Conservation (phyloP, 228 moss, liverwort and hornwort species). For the Sphagnum fallax region DNA sequence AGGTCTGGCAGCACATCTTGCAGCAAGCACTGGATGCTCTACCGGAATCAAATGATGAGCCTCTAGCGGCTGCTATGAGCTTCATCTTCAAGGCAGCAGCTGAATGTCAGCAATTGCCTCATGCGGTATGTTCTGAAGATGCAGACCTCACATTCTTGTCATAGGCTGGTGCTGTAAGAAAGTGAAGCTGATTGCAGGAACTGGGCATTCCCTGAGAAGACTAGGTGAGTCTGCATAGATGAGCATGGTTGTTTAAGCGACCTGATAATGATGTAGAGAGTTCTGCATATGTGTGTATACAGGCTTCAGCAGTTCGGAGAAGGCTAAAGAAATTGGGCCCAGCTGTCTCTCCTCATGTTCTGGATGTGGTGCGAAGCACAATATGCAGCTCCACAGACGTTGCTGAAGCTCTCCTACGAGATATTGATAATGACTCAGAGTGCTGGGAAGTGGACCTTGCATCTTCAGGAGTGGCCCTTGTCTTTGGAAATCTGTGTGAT, state of each 20-base stretch:
- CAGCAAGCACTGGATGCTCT: slow-evolving; percentile 76
- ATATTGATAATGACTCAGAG: slow-evolving; percentile 86
- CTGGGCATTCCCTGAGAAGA: no score
- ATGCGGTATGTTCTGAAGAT: slow-evolving; percentile 39
- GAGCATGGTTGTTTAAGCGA: no score
- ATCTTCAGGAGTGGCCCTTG: slow-evolving; percentile 54
- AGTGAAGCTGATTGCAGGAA: no score
- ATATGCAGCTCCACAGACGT: slow-evolving; percentile 74
- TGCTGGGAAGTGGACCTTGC: slow-evolving; percentile 77
- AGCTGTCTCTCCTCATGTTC: slow-evolving; percentile 72
- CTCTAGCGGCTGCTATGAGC: slow-evolving; percentile 80
- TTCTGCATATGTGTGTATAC: slow-evolving; percentile 9
- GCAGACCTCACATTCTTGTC: no score
- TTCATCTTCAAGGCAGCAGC: slow-evolving; percentile 90
- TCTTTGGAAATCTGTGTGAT: slow-evolving; percentile 63
- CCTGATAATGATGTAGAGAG: no score
- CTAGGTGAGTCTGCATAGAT: no score
- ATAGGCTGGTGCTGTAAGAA: no score
- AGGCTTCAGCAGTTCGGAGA: slow-evolving; percentile 81
- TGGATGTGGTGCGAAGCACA: slow-evolving; percentile 91
- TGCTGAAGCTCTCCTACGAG: slow-evolving; percentile 84
- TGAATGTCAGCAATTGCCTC: slow-evolving; percentile 75
- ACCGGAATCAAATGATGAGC: slow-evolving; percentile 82
- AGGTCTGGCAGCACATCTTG: slow-evolving; percentile 88
- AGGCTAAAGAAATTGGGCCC: slow-evolving; percentile 87